Evolutionary conservation across 495 filamentous ascomycete genomes (phyloP).

Genomic region (Penicillium maclennaniae): DNA sequence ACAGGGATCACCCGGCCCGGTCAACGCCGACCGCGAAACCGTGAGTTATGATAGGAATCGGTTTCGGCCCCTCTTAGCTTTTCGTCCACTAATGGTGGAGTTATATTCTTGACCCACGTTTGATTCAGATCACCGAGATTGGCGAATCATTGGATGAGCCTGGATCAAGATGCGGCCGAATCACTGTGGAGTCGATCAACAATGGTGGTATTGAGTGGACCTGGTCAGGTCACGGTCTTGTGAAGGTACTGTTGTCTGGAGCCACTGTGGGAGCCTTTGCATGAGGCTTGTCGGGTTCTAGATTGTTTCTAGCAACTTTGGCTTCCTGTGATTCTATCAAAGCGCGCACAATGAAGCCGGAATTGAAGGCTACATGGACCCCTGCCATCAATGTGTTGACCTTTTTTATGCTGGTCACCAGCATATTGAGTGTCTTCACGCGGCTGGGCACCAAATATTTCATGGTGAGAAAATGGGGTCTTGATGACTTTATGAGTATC

Average conservation of each 20-base stretch:
- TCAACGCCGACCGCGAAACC: too few relatives aligned
- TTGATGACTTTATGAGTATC: constrained; percentile 26
- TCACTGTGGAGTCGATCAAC: neutral
- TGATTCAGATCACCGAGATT: neutral
- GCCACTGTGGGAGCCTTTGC: neutral
- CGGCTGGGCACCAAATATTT: constrained; percentile 15
- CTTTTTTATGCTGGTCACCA: constrained; percentile 17
- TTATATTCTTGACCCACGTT: neutral
- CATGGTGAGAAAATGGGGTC: constrained; percentile 13
- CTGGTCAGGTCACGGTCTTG: neutral
- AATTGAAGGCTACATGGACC: constrained; percentile 16
- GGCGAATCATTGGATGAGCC: neutral
- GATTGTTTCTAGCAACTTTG: neutral
- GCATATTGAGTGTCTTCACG: constrained; percentile 17
- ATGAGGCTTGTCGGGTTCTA: neutral
- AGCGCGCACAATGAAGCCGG: constrained; percentile 5
- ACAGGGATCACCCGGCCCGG: too few relatives aligned
- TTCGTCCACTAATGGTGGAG: neutral
- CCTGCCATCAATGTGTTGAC: constrained; percentile 17
- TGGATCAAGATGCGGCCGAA: neutral
- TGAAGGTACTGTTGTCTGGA: neutral
- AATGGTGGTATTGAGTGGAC: neutral
- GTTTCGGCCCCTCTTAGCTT: neutral
- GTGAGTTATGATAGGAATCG: too few relatives aligned
- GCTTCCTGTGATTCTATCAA: neutral